Conservation (phyloP, 345 rosid species). For the Aquilaria yunnanensis region DNA sequence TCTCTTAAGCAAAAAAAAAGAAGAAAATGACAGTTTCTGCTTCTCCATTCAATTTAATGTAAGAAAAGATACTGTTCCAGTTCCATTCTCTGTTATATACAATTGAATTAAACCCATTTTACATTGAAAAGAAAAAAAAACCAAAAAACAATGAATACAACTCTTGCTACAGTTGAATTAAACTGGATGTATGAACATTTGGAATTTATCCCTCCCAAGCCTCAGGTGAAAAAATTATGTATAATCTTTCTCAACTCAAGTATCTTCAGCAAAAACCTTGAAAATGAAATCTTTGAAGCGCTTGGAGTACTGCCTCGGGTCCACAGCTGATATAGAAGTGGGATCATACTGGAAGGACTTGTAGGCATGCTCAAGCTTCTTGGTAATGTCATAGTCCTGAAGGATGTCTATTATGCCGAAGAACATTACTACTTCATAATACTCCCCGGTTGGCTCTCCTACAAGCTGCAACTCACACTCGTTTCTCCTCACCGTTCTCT, state of each 20-base stretch:
- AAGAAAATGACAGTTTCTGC: no score
- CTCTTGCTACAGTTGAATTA: no score
- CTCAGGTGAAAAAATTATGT: background rate
- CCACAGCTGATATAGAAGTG: conserved; percentile 76
- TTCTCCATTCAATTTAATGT: no score
- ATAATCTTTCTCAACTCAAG: conserved; percentile 7
- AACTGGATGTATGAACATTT: no score
- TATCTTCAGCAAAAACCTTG: conserved; percentile 62
- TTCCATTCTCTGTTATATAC: no score
- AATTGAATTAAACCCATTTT: no score
- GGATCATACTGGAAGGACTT: conserved; percentile 86
- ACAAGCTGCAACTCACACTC: conserved; percentile 55
- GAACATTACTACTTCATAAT: conserved; percentile 70
- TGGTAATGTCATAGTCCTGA: conserved; percentile 90
- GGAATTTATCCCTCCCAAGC: no score
- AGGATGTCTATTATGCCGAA: conserved; percentile 89
- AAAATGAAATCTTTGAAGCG: conserved; percentile 79
- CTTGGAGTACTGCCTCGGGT: conserved; percentile 76
- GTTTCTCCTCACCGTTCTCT: conserved; percentile 57
- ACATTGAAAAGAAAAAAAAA: no score
- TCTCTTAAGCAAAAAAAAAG: no score
- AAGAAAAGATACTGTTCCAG: no score
- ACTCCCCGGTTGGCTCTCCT: conserved; percentile 77
- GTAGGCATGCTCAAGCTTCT: conserved; percentile 86
- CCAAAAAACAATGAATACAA: no score